Evolutionary conservation across 495 filamentous ascomycete genomes (phyloP).

Genomic region (Hypoxylon fuscum): DNA sequence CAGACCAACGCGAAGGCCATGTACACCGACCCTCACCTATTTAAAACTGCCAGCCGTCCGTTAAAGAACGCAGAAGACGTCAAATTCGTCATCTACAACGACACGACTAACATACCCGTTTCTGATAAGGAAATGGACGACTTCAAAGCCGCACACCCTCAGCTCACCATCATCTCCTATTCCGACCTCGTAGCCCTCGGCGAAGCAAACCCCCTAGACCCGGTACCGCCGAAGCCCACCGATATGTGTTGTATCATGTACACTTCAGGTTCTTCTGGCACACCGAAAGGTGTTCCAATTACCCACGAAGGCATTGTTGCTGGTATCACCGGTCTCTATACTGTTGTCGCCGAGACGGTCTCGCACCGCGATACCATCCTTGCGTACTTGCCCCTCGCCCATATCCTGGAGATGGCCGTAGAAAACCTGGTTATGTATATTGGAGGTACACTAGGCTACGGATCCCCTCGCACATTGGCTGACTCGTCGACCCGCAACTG

Average conservation of each 20-base stretch:
- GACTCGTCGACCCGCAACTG: constrained; percentile 65
- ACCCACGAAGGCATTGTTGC: constrained; percentile 80
- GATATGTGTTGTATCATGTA: constrained; percentile 93
- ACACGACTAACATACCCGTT: constrained; percentile 49
- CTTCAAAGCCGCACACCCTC: constrained; percentile 52
- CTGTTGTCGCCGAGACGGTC: constrained; percentile 55
- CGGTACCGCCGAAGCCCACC: constrained; percentile 71
- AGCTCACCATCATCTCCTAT: constrained; percentile 53
- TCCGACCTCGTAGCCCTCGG: constrained; percentile 66
- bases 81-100: constrained; percentile 58
- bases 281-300: constrained; percentile 87
- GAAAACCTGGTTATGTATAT: constrained; percentile 79
- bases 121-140: constrained; percentile 50
- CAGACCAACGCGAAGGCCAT: constrained; percentile 69
- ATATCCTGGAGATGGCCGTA: constrained; percentile 85
- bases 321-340: constrained; percentile 59
- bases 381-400: constrained; percentile 90
- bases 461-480: constrained; percentile 80
- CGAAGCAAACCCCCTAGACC: constrained; percentile 66
- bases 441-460: constrained; percentile 84
- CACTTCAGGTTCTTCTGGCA: constrained; percentile 90
- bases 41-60: constrained; percentile 56
- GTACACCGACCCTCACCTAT: constrained; percentile 68
- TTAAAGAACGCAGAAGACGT: constrained; percentile 54
- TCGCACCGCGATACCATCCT: constrained; percentile 67